These are phyloP conservation scores for Tuber indicum DNA, from an alignment of 495 filamentous ascomycete species.

Conservation along the genomic window DNA sequence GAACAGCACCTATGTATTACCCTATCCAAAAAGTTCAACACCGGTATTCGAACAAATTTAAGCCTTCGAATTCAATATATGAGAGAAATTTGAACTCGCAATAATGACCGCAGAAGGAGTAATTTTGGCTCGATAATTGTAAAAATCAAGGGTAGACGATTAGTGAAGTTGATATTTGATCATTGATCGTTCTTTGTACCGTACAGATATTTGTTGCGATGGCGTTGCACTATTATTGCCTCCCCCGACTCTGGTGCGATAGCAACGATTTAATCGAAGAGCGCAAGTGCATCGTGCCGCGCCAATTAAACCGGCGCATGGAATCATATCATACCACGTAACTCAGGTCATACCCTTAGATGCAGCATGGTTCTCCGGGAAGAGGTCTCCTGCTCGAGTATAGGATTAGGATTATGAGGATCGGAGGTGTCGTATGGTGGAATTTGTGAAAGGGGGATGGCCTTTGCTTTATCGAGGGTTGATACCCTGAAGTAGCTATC, in stretches of 20 bases:
- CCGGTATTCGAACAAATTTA: not conserved
- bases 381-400: not conserved
- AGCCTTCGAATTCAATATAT: not conserved
- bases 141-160: not conserved
- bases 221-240: not conserved
- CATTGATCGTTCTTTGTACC: not conserved
- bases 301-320: not conserved
- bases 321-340: not conserved
- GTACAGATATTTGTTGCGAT: too few species aligned
- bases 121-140: not conserved
- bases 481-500: not conserved
- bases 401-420: not conserved
- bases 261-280: not conserved
- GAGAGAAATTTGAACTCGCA: not conserved
- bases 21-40: not conserved
- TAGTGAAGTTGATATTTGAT: not conserved
- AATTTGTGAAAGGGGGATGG: not conserved
- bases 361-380: not conserved
- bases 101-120: too few species aligned
- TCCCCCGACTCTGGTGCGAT: not conserved
- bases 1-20: not conserved
- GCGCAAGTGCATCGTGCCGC: not conserved
- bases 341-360: not conserved
- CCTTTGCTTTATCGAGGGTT: not conserved
- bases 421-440: too few species aligned